Evolutionary conservation across 2,329 filamentous ascomycete genomes (phyloP), one percentile per base, ranked within the genome.

Genomic region (Colletotrichum graminicola): DNA sequence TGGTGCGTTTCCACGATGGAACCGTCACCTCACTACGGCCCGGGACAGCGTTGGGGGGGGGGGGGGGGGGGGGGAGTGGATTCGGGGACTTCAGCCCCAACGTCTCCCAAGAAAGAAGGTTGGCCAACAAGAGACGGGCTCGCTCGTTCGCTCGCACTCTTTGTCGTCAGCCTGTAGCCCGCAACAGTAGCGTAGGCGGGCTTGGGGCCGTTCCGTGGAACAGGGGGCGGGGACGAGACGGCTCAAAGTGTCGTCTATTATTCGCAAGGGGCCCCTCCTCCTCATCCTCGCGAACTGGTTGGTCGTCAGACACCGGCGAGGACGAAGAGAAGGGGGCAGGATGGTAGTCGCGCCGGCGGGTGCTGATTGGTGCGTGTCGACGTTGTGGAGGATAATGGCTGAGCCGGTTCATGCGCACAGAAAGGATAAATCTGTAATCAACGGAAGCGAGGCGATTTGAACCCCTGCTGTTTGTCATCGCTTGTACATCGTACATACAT

Each of bases 341-440:
- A 34, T 64, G 66, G 51, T 51, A 52, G 69, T 71, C 43, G 64
- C 45, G 61, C 68, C 45, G 45, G 60, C 55, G 66, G 60, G 56
- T 36, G 55, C 55, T 72, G 69, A 70, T 68, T 68, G 69, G 69
- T 36, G 64, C 10, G 34, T 52, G n/a, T n/a, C 23, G 32, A 36
- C 36, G 21, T 51, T 51, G 52, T 16, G 29, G 62, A 61, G 52
- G 43, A 45, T n/a, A 52, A 54, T 39, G 61, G 47, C 66, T 57
- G 51, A 16, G 18, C 34, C 59, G 43, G 21, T n/a, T 8, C n/a
- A 26, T 29, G 57, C 18, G 23, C 23, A 18, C 1, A 21, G 23
- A 12, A 11, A 16, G 12, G 23, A 1, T 14, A 29, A 39, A 39
- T 26, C 18, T 62, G 43, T 45, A n/a, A 45, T n/a, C n/a, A 45